phyloP scores from a whole-genome alignment of 1,139 yeast genomes.

The Yamadazyma sp. region DNA sequence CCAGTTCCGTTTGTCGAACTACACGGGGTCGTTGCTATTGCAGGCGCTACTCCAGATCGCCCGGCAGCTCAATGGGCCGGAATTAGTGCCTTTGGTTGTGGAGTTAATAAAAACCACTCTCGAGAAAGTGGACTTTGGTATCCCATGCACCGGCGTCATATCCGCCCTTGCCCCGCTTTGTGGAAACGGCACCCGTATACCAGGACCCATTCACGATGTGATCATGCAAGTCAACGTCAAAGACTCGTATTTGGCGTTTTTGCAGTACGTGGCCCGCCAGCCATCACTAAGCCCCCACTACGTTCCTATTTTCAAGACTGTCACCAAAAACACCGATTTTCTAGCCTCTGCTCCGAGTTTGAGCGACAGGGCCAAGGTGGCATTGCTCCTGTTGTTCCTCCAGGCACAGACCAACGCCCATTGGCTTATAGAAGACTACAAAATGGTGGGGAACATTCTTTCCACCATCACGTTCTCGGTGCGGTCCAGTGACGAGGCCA shows the following conservation, averaged over 20 bases:
- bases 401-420: conserved; percentile 10
- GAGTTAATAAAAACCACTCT: not conserved
- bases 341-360: not conserved
- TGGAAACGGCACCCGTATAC: not conserved
- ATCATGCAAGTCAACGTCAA: conserved; percentile 21
- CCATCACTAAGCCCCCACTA: not conserved
- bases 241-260: conserved; percentile 19
- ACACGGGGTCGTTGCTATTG: conserved; percentile 4
- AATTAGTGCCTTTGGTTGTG: not conserved
- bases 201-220: conserved; percentile 10
- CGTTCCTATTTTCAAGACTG: not conserved
- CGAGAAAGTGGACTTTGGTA: not conserved
- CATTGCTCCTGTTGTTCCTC: conserved; percentile 22
- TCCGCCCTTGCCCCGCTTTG: conserved; percentile 5
- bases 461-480: conserved; percentile 23
- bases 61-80: too few species aligned
- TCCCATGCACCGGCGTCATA: conserved; percentile 11
- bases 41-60: conserved; percentile 1
- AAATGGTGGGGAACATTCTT: conserved; percentile 23
- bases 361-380: conserved; percentile 8
- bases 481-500: conserved; percentile 9
- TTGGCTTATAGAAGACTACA: conserved; percentile 18
- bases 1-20: not conserved
- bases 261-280: conserved; percentile 5
- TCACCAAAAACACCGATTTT: not conserved